Conservation (phyloP, 1,284 basidiomycete genomes). For the Chalciporus sp. region DNA sequence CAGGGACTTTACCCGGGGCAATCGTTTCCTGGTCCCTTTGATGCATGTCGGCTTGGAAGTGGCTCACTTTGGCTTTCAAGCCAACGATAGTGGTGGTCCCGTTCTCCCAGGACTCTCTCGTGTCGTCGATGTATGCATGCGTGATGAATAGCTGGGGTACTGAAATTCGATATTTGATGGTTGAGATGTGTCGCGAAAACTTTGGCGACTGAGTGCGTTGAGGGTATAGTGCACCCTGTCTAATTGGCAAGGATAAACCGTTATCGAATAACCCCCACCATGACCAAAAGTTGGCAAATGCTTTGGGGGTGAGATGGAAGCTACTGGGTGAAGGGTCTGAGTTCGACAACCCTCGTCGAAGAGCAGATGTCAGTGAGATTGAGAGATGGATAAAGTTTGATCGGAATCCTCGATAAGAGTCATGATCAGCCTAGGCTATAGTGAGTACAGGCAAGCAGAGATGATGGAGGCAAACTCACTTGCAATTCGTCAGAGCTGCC, state of each 20-base stretch:
- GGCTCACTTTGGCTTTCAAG: slow-evolving; percentile 79
- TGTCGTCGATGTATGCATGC: slow-evolving; percentile 86
- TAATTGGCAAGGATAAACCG: slow-evolving; percentile 81
- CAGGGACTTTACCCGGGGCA: slow-evolving; percentile 48
- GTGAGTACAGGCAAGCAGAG: slow-evolving; percentile 1
- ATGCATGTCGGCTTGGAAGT: slow-evolving; percentile 90
- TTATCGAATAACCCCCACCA: slow-evolving; percentile 92
- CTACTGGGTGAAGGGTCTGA: slow-evolving; percentile 54
- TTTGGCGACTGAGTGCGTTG: slow-evolving; percentile 81
- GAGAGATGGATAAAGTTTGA: slow-evolving; percentile 96
- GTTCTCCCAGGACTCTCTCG: slow-evolving; percentile 74
- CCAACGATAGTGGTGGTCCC: slow-evolving; percentile 85
- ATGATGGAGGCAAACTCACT: slow-evolving; percentile 40
- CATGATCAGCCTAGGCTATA: slow-evolving; percentile 48
- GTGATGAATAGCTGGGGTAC: slow-evolving; percentile 83
- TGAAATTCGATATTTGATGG: slow-evolving; percentile 89
- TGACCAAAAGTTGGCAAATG: slow-evolving; percentile 89
- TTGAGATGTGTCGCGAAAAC: slow-evolving; percentile 87
- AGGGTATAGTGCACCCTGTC: slow-evolving; percentile 84
- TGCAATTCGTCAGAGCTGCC: slow-evolving; percentile 47
- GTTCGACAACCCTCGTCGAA: slow-evolving; percentile 30
- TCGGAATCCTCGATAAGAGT: slow-evolving; percentile 89
- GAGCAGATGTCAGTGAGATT: slow-evolving; percentile 78
- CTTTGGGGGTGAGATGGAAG: slow-evolving; percentile 86
- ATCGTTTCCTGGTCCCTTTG: slow-evolving; percentile 86